Percentiles rank a stretch among this genome's conserved stretches.
These are phyloP conservation scores for Pichia sp. DNA, from an alignment of 1,139 yeast genomes.

Conservation along the genomic window DNA sequence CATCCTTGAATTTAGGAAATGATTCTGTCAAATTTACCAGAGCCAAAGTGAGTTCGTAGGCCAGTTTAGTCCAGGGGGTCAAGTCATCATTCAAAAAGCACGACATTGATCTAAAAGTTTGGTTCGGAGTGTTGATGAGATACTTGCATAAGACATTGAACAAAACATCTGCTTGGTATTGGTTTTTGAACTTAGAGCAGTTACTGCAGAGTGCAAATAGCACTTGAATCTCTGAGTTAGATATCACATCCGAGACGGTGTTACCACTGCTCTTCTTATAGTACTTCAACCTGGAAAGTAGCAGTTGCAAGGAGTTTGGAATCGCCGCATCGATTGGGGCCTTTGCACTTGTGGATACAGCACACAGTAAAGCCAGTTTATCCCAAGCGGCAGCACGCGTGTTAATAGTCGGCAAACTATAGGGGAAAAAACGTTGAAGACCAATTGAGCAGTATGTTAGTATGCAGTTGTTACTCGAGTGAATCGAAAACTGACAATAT, in stretches of 20 bases:
- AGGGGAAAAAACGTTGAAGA: background rate
- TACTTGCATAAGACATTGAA: constrained; percentile 54
- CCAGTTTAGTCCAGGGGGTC: constrained; percentile 33
- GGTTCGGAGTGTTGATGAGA: constrained; percentile 56
- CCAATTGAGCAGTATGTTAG: constrained; percentile 1
- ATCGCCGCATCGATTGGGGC: constrained; percentile 25
- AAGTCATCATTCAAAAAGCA: constrained; percentile 30
- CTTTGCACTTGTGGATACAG: constrained; percentile 19
- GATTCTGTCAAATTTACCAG: constrained; percentile 36
- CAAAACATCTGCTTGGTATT: constrained; percentile 48
- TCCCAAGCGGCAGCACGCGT: constrained; percentile 60
- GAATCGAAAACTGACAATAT: background rate
- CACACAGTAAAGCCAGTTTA: constrained; percentile 42
- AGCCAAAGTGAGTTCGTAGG: constrained; percentile 32
- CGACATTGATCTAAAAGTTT: constrained; percentile 31
- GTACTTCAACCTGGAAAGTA: constrained; percentile 34
- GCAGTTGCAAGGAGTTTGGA: constrained; percentile 28
- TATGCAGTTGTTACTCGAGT: background rate
- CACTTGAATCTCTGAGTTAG: constrained; percentile 56
- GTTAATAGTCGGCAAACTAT: constrained; percentile 29
- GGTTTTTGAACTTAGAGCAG: constrained; percentile 40
- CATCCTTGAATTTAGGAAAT: constrained; percentile 31
- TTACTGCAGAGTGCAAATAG: constrained; percentile 63
- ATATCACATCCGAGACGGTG: background rate
- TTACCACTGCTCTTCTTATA: constrained; percentile 29